Evolutionary conservation across 768 basidiomycete species (phyloP), one percentile per base, ranked within the genome.

Genomic region (Cystofilobasidium bisporidii): DNA sequence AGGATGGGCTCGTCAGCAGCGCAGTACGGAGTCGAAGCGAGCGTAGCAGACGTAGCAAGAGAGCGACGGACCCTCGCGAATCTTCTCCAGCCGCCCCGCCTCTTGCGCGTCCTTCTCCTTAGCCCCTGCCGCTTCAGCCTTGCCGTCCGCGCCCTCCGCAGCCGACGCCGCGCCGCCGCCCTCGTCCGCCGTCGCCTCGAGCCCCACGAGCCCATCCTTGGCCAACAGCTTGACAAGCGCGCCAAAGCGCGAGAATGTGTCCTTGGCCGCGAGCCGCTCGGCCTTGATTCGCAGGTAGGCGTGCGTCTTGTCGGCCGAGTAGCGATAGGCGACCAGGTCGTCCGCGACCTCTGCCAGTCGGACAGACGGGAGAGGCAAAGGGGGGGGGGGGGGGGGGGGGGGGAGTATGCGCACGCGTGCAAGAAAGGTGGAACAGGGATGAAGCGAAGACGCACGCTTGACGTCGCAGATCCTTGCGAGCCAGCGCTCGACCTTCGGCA

Each of bases 201-300:
- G 40, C 5, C 61, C 67, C 9, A 48, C 61, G 26, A 68, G 22
- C 26, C 61, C 67, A 32, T 68, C 67, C 47, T 41, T 68, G 2
- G 67, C 67, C 22, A 68, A 28, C n/a, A 50, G 38, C 22, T 60
- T 24, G 26, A 22, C 36, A 12, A 68, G 41, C 15, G 50, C 55
- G 12, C 41, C 55, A 33, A 68, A 68, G n/a, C 50, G 28, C 22
- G 45, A 41, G 32, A 68, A 68, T 40, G 41, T 63, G 18, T 63
- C 67, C 26, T 41, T 43, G 30, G 24, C 28, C 0, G 67, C 48
- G 18, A 68, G 43, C 1, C 67, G 61, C 14, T 38, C 47, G 17
- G 59, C 67, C 18, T 68, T 68, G 38, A 33, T 40, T 8, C 61
- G 56, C 17, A 68, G 55, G 61, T 68, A 68, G 24, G 28, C 30